phyloP scores from a whole-genome alignment of 2,329 filamentous ascomycete genomes.

The Zymoseptoria ardabiliae region DNA sequence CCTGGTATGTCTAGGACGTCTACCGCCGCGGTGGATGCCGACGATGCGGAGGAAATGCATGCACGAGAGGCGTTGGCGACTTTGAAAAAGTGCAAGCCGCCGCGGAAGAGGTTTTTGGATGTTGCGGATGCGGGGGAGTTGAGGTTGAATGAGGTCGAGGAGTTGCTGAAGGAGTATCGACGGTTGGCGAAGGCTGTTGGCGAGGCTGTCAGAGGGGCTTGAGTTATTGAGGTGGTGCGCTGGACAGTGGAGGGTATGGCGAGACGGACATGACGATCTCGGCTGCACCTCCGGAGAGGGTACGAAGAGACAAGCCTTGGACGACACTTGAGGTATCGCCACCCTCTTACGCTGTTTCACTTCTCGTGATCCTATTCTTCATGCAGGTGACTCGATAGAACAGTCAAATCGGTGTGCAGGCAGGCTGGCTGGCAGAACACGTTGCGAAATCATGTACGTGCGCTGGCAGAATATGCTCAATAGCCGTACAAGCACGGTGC shows the following conservation, averaged over 20 bases:
- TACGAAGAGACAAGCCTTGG: no score
- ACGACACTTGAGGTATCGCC: no score
- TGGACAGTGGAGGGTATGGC: background rate
- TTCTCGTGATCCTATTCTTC: no score
- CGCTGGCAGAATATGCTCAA: no score
- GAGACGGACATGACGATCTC: no score
- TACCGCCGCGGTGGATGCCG: constrained; percentile 4
- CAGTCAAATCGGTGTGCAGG: no score
- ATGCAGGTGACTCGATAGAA: no score
- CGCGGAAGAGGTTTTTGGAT: constrained; percentile 41
- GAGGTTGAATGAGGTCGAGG: constrained; percentile 43
- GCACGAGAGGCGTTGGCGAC: constrained; percentile 40
- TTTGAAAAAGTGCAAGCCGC: constrained; percentile 40
- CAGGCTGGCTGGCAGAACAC: no score
- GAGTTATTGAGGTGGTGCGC: constrained; percentile 2
- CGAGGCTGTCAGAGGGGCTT: constrained; percentile 29
- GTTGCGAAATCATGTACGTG: no score
- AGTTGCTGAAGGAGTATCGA: constrained; percentile 32
- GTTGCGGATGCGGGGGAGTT: constrained; percentile 39
- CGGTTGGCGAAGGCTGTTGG: constrained; percentile 39
- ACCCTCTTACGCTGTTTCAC: no score
- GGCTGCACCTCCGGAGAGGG: no score
- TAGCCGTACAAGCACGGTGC: no score
- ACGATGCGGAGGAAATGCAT: constrained; percentile 29
- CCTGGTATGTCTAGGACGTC: background rate